These are phyloP conservation scores for Leccinum imitatum DNA, from an alignment of 768 basidiomycete species.

Conservation along the genomic window DNA sequence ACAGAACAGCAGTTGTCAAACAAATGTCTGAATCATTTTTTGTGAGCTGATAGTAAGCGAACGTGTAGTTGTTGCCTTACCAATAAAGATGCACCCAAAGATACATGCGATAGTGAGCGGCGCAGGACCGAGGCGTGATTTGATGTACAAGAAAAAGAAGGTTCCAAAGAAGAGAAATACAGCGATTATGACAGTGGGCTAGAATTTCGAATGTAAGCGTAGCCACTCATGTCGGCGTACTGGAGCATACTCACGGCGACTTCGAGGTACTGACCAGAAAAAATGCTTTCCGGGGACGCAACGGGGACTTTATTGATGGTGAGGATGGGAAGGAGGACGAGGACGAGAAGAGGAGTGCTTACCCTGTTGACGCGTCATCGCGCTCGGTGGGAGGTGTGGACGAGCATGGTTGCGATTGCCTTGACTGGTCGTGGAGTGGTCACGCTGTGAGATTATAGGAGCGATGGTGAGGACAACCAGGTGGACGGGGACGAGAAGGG, in stretches of 20 bases:
- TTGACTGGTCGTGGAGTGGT: no score
- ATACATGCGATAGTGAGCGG: constrained; percentile 58
- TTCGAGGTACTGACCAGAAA: constrained; percentile 60
- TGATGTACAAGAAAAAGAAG: constrained; percentile 56
- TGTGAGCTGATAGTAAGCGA: background rate
- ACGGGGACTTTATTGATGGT: constrained; percentile 34
- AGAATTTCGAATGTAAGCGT: background rate
- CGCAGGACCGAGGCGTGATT: constrained; percentile 59
- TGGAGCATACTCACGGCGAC: constrained; percentile 29
- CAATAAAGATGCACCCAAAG: constrained; percentile 60
- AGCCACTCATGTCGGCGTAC: background rate
- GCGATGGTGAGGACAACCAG: no score
- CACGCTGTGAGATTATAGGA: no score
- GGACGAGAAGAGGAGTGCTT: no score
- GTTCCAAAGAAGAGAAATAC: constrained; percentile 66
- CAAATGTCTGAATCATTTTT: constrained; percentile 46
- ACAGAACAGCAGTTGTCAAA: constrained; percentile 56
- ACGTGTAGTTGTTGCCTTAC: constrained; percentile 33
- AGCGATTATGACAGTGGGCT: constrained; percentile 60
- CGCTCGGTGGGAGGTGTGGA: no score
- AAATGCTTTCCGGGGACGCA: constrained; percentile 39
- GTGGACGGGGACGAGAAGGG: no score
- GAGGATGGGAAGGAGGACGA: no score
- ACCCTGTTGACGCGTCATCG: no score
- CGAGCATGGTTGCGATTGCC: no score